These are phyloP conservation scores for Trypanosoma avium DNA, from an alignment of 208 protist genomes.

Conservation along the genomic window DNA sequence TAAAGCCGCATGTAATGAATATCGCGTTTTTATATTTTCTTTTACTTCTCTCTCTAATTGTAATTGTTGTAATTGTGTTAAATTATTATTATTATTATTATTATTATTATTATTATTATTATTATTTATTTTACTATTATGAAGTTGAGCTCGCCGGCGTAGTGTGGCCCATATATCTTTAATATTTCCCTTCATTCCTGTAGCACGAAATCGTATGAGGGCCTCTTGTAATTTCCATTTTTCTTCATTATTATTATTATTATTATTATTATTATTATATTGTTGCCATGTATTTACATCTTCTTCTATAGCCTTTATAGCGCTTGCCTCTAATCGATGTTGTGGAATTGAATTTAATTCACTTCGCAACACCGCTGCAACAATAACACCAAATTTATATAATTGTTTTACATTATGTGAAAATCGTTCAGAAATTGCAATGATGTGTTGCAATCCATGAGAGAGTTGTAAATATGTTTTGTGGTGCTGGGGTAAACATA, in stretches of 20 bases:
- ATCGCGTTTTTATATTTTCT: slow-evolving; percentile 54
- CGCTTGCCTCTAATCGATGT: slow-evolving; percentile 25
- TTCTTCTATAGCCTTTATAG: slow-evolving; percentile 42
- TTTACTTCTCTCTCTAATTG: slow-evolving; percentile 37
- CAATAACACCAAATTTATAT: slow-evolving; percentile 33
- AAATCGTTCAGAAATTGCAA: slow-evolving; percentile 37
- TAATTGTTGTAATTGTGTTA: slow-evolving; percentile 35
- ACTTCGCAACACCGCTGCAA: slow-evolving; percentile 42
- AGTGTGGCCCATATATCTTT: slow-evolving; percentile 29
- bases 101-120: slow-evolving; percentile 7
- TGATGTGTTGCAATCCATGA: slow-evolving; percentile 44
- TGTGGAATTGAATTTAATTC: slow-evolving; percentile 4
- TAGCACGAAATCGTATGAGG: slow-evolving; percentile 34
- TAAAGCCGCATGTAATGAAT: slow-evolving; percentile 67
- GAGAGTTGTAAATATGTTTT: slow-evolving; percentile 45
- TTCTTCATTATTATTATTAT: neutral
- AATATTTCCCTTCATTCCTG: slow-evolving; percentile 27
- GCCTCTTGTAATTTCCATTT: slow-evolving; percentile 11
- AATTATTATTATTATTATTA: slow-evolving; percentile 20
- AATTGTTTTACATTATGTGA: slow-evolving; percentile 26
- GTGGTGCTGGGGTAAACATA: slow-evolving; percentile 51
- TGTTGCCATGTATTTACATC: slow-evolving; percentile 49
- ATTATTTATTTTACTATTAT: neutral
- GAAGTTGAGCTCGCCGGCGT: slow-evolving; percentile 28
- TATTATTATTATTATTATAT: neutral